Base-by-base conservation (phyloP, 768 basidiomycete genomes). In the Auricularia heimuer region DNA sequence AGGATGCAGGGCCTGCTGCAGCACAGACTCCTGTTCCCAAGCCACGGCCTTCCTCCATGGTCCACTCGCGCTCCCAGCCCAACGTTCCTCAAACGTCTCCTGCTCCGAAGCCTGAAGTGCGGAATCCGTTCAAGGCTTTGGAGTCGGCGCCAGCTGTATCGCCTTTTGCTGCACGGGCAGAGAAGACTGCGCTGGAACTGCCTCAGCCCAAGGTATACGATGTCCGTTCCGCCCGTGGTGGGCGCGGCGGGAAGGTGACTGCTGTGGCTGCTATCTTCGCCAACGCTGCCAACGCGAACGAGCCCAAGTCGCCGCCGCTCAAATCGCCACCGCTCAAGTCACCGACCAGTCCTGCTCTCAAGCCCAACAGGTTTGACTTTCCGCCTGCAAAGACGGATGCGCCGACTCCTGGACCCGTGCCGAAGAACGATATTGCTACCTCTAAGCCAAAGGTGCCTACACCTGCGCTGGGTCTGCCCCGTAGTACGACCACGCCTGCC, bases 221-320 rank as follows among this genome's bases (percentile, higher is more conserved):
- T 70, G 74, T 90, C 33, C 84, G 86, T 12, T 91, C 89, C 44
- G 89, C 89, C 3, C 81, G 90, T 24, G 89, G 91, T 3, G 90
- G 91, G 2, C 77, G 81, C 54, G 90, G 91, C 2, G 91, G 90
- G 12, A 81, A 82, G 63, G 90, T 92, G 16, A 79, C 88, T 2
- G 78, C 89, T 3, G 88, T 90, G 1, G 84, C 88, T 0, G 82
- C 89, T 2, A 76, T 92, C 29, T 92, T 90, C 89, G 83, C 87
- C 2, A 76, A 84, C 42, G 67, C 69, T 8, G 34, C 63, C 36
- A 29, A 29, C 29, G 34, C 21, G 0, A 33, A 24, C 14, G 62
- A 66, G 54, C 67, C 60, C 45, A 11, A 54, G 42, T 3, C 51
- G 44, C 42, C 36, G 29, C 39, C 58, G 42, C 29, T 29, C 29